These are phyloP conservation scores for Aspergillus olivimuriae DNA, from an alignment of 495 filamentous ascomycete genomes.

Conservation along the genomic window DNA sequence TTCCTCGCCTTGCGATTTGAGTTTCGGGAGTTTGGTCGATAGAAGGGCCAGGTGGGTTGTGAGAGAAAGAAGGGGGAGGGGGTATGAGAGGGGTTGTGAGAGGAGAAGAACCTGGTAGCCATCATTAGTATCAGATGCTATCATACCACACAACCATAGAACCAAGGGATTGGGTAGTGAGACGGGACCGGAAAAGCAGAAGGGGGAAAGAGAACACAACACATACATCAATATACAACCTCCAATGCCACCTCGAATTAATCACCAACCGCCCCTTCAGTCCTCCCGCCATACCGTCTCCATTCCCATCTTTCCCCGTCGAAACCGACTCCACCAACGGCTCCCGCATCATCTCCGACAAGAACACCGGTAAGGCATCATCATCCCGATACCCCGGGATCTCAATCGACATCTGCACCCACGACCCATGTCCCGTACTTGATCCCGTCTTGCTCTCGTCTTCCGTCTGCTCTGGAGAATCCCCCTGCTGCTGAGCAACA, in stretches of 20 bases:
- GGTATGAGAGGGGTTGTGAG: constrained; percentile 84
- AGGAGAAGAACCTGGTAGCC: constrained; percentile 74
- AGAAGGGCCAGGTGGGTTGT: constrained; percentile 96
- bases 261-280: constrained; percentile 71
- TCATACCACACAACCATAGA: too few species aligned
- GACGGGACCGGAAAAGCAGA: not conserved
- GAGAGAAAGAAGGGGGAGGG: constrained; percentile 83
- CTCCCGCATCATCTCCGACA: constrained; percentile 83
- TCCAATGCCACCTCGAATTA: constrained; percentile 89
- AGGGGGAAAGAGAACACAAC: constrained; percentile 4
- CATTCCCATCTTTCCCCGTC: constrained; percentile 8
- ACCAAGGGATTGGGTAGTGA: too few species aligned
- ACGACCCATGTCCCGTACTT: constrained; percentile 43
- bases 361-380: constrained; percentile 80
- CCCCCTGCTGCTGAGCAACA: constrained; percentile 21
- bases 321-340: constrained; percentile 58
- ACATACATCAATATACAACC: constrained; percentile 88
- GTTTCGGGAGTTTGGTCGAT: constrained; percentile 71
- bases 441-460: constrained; percentile 26
- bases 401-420: constrained; percentile 81
- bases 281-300: constrained; percentile 49
- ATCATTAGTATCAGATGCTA: too few species aligned
- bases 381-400: constrained; percentile 86
- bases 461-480: constrained; percentile 19
- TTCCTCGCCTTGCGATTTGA: constrained; percentile 81